These are phyloP conservation scores for Clarireedia paspali DNA, from an alignment of 2,329 filamentous ascomycete genomes.

Conservation along the genomic window DNA sequence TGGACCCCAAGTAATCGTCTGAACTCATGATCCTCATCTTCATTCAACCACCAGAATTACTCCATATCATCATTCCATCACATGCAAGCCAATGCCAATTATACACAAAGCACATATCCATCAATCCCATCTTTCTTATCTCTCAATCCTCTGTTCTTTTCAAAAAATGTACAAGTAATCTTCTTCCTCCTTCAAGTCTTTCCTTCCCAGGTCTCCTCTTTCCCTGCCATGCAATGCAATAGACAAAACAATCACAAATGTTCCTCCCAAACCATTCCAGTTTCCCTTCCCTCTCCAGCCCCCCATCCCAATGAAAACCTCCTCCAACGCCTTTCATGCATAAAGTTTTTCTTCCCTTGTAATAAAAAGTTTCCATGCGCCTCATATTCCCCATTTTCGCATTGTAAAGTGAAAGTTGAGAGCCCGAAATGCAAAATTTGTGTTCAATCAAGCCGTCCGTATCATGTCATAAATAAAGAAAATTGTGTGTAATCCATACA, in stretches of 20 bases:
- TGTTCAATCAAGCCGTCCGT: neutral
- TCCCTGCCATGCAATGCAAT: neutral
- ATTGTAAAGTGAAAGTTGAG: neutral
- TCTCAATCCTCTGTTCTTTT: neutral
- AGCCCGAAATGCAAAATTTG: neutral
- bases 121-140: neutral
- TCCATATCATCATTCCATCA: too few species aligned
- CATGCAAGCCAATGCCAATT: too few species aligned
- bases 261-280: neutral
- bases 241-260: neutral
- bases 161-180: neutral
- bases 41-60: too few species aligned
- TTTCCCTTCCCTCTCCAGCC: neutral
- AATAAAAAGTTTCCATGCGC: neutral
- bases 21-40: too few species aligned
- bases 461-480: neutral
- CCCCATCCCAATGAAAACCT: neutral
- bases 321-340: neutral
- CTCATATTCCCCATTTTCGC: neutral
- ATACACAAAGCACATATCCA: neutral
- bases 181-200: neutral
- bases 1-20: too few species aligned
- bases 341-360: neutral
- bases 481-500: neutral
- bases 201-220: neutral